Conservation (phyloP, 495 filamentous ascomycete species). For the Hyaloscypha variabilis region DNA sequence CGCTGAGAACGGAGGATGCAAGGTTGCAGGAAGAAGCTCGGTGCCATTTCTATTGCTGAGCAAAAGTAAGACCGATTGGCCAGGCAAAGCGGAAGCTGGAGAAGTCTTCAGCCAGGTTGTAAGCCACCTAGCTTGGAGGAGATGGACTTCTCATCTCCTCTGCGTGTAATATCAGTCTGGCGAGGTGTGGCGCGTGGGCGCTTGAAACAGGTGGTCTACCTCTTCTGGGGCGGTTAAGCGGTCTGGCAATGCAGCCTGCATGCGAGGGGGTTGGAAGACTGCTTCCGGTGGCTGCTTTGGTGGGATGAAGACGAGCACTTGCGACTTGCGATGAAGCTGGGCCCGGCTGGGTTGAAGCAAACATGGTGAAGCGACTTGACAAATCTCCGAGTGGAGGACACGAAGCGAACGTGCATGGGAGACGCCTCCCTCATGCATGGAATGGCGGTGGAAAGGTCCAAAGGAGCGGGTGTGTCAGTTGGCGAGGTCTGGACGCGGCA, state of each 20-base stretch:
- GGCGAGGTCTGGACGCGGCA: background rate
- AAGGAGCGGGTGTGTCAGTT: conserved; percentile 24
- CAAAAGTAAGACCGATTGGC: conserved; percentile 24
- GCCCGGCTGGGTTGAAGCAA: background rate
- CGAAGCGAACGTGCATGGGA: conserved; percentile 23
- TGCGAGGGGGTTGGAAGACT: conserved; percentile 13
- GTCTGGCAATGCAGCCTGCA: background rate
- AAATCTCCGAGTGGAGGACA: conserved; percentile 24
- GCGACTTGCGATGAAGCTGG: background rate
- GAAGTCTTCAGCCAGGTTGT: background rate
- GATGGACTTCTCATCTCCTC: background rate
- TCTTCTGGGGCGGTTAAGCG: conserved; percentile 8
- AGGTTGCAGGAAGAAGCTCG: conserved; percentile 8
- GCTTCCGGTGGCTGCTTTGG: conserved; percentile 17
- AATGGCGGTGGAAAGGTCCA: conserved; percentile 7
- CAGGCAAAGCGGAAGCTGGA: conserved; percentile 7
- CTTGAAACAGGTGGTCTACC: background rate
- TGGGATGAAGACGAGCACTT: background rate
- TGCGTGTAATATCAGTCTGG: background rate
- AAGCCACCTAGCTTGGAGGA: background rate
- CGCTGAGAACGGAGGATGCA: background rate
- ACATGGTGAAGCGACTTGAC: background rate
- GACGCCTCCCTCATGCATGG: conserved; percentile 7
- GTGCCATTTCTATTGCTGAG: conserved; percentile 5
- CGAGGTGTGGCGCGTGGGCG: background rate